Evolutionary conservation across 306 rosid genomes (phyloP).

Genomic region (Hippophae rhamnoides): DNA sequence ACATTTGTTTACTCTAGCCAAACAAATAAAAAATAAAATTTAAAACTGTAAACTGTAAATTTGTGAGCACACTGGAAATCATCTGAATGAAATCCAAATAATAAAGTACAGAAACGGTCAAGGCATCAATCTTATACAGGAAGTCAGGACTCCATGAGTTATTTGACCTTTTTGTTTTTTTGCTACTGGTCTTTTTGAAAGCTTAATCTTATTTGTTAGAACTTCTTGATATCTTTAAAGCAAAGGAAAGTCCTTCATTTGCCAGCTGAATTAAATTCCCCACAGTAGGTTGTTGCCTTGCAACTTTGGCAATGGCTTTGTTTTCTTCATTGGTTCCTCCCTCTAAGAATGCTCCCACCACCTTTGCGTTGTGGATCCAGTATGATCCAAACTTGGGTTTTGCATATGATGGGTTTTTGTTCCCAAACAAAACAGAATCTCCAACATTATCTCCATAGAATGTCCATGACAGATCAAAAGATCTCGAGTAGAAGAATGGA

Average conservation of each 20-base stretch:
- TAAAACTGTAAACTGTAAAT: too few species aligned
- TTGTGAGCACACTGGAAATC: too few species aligned
- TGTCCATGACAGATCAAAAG: conserved; percentile 36
- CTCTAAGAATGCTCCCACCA: conserved; percentile 38
- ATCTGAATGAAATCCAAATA: too few species aligned
- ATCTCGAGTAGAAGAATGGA: conserved; percentile 33
- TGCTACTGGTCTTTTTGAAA: too few species aligned
- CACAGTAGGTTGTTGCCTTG: conserved; percentile 20
- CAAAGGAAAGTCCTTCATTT: conserved; percentile 25
- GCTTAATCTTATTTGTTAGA: too few species aligned
- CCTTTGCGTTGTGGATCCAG: conserved; percentile 29
- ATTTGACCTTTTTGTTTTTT: too few species aligned
- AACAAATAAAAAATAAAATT: too few species aligned
- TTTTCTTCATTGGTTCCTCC: conserved; percentile 39
- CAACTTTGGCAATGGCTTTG: conserved; percentile 25
- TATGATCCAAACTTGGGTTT: conserved; percentile 34
- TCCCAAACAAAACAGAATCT: conserved; percentile 25
- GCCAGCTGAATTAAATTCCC: conserved; percentile 8
- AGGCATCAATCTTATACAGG: too few species aligned
- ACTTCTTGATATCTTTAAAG: conserved; percentile 5
- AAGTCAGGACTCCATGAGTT: too few species aligned
- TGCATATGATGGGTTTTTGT: conserved; percentile 4
- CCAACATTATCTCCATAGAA: conserved; percentile 44
- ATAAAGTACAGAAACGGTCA: too few species aligned
- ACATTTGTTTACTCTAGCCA: too few species aligned